Evolutionary conservation across 768 basidiomycete species (phyloP).

Genomic region (Polyporus arcularius): DNA sequence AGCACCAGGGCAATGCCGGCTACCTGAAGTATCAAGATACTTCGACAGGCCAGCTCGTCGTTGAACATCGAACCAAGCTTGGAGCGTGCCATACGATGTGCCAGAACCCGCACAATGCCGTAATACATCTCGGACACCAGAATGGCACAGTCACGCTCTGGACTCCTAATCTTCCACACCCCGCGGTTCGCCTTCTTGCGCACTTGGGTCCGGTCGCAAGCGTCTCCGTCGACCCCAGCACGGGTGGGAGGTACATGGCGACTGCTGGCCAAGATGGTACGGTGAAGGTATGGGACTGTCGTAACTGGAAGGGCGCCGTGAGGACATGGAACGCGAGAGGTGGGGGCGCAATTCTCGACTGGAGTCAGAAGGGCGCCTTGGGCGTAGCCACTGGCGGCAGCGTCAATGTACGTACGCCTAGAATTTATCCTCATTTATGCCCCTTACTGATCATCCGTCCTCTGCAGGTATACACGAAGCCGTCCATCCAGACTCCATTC

Average conservation of each 20-base stretch:
- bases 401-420: conserved; percentile 65
- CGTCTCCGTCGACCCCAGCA: conserved; percentile 80
- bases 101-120: conserved; percentile 91
- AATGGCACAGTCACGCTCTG: conserved; percentile 96
- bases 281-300: conserved; percentile 95
- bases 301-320: conserved; percentile 92
- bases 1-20: conserved; percentile 75
- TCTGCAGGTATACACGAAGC: conserved; percentile 69
- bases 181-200: conserved; percentile 88
- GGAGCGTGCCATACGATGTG: conserved; percentile 84
- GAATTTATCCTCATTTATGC: not conserved
- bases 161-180: conserved; percentile 92
- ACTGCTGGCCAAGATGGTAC: conserved; percentile 85
- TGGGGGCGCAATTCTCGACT: conserved; percentile 69
- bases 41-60: conserved; percentile 85
- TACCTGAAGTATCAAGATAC: conserved; percentile 97
- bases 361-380: conserved; percentile 84
- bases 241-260: conserved; percentile 88
- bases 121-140: conserved; percentile 92
- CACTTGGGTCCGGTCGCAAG: conserved; percentile 87
- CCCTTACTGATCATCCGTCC: conserved; percentile 1
- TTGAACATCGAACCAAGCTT: conserved; percentile 87
- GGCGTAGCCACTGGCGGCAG: conserved; percentile 81
- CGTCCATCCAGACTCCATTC: conserved; percentile 61
- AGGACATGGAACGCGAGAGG: conserved; percentile 76